Conservation (phyloP, 2,329 filamentous ascomycete species). For the Biscogniauxia marginata region DNA sequence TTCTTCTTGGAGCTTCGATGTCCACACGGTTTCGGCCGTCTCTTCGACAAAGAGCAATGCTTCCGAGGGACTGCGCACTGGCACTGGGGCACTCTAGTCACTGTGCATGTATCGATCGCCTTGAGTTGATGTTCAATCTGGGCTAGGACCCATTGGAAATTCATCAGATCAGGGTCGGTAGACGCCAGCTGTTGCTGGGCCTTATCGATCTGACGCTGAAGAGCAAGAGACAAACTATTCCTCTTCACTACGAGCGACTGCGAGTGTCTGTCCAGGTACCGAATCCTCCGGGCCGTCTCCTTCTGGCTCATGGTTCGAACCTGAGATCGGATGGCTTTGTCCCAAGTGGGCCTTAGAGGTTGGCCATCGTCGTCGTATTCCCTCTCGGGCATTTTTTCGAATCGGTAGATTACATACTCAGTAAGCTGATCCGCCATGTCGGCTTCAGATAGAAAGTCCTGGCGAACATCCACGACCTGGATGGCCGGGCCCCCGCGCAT, state of each 20-base stretch:
- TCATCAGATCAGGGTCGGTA: constrained; percentile 34
- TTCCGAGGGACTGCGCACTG: neutral
- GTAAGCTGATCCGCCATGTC: constrained; percentile 41
- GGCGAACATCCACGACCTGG: constrained; percentile 38
- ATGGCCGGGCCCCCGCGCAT: constrained; percentile 13
- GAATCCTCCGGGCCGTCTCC: constrained; percentile 38
- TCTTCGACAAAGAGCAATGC: neutral
- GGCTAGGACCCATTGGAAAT: constrained; percentile 41
- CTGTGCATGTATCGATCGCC: constrained; percentile 22
- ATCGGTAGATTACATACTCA: constrained; percentile 40
- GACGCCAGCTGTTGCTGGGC: constrained; percentile 35
- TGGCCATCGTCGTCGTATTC: constrained; percentile 38
- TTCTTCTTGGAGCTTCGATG: constrained; percentile 22
- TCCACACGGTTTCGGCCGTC: neutral
- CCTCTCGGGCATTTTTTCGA: constrained; percentile 39
- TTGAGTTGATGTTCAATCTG: constrained; percentile 44
- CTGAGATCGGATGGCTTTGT: constrained; percentile 33
- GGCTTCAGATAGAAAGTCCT: constrained; percentile 36
- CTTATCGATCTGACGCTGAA: constrained; percentile 44
- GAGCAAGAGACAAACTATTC: constrained; percentile 31
- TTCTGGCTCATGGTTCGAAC: constrained; percentile 38
- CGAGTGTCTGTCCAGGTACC: constrained; percentile 36
- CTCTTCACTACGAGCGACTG: constrained; percentile 39
- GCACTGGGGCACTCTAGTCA: neutral
- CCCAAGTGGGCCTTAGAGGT: constrained; percentile 39